Evolutionary conservation across 106 monocot species (phyloP), one percentile per base, ranked within the genome.

Genomic region (Dactylorhiza incarnata): DNA sequence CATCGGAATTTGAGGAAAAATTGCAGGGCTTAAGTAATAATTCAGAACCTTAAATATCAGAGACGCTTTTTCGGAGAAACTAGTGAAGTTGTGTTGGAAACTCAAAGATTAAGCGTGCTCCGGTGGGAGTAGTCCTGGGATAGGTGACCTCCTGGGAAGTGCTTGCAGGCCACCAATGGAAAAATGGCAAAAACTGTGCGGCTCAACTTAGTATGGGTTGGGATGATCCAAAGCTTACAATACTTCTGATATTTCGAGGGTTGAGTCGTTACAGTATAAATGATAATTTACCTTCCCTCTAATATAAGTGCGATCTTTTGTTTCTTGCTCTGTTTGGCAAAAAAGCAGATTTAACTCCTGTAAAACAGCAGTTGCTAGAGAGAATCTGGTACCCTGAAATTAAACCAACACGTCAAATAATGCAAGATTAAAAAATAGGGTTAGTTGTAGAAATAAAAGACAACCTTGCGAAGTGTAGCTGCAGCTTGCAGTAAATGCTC

Each of bases 281-380:
- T 71, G 48, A 25, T 50, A 78, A 29, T 72, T 66, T 94, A 99
- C 97, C 86, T 86, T 89, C 71, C 83, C 87, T 76, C 86, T 83
- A 37, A 87, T 78, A 83, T 82, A 86, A 75, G 76, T 68, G 43
- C 75, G 37, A 20, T 85, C 79, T 61, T 76, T 70, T 76, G 81
- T 71, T 16, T 73, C 62, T 68, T 80, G 47, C 25, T 85, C 85
- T 49, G 65, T 79, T 76, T 83, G 84, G 77, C 55, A 73, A 81
- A 79, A 84, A 6, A 99, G 87, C 82, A 83, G 73, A 83, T 99
- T 99, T 62, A 99, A 84, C 52, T 99, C 97, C 74, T 94, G 89
- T 82, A 99, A 82, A 83, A 91, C 87, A 74, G 97, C 89, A 71
- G 89, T 84, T 50, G 97, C 94, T 47, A 88, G 76, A 75, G 97